Evolutionary conservation across 345 rosid species (phyloP).

Genomic region (Populus pruinosa): DNA sequence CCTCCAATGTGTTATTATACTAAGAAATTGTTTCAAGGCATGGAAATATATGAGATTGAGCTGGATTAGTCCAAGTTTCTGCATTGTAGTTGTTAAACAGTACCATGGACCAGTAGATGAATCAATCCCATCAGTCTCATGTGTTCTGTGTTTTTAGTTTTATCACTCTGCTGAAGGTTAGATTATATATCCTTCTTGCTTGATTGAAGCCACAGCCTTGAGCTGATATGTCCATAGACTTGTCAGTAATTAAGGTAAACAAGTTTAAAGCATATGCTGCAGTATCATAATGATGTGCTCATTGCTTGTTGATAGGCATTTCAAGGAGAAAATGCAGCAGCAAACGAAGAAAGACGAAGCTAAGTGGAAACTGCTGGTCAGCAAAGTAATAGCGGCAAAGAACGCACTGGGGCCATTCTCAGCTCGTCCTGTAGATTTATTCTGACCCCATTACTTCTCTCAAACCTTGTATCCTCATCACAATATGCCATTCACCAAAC

Average conservation of each 20-base stretch:
- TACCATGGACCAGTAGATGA: not conserved
- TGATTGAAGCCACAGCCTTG: not conserved
- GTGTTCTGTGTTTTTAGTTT: not conserved
- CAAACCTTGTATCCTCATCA: not conserved
- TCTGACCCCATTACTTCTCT: constrained; percentile 6
- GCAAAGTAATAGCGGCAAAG: constrained; percentile 61
- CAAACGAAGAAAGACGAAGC: constrained; percentile 70
- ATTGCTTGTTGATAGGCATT: constrained; percentile 39
- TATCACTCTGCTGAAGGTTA: not conserved
- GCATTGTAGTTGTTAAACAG: not conserved
- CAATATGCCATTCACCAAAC: not conserved
- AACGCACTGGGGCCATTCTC: constrained; percentile 51
- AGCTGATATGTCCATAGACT: not conserved
- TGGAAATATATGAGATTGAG: not conserved
- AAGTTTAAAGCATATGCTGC: not conserved
- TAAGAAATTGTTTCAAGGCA: not conserved
- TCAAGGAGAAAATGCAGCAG: constrained; percentile 63
- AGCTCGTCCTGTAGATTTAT: constrained; percentile 29
- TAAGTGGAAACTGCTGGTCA: constrained; percentile 64
- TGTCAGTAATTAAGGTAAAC: not conserved
- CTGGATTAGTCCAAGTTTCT: no score
- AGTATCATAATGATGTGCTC: not conserved
- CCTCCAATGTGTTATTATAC: not conserved
- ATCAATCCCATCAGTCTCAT: not conserved
- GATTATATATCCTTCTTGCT: not conserved